These are phyloP conservation scores for Forsythia suspensa DNA, from an alignment of 257 asterid genomes.

Conservation along the genomic window DNA sequence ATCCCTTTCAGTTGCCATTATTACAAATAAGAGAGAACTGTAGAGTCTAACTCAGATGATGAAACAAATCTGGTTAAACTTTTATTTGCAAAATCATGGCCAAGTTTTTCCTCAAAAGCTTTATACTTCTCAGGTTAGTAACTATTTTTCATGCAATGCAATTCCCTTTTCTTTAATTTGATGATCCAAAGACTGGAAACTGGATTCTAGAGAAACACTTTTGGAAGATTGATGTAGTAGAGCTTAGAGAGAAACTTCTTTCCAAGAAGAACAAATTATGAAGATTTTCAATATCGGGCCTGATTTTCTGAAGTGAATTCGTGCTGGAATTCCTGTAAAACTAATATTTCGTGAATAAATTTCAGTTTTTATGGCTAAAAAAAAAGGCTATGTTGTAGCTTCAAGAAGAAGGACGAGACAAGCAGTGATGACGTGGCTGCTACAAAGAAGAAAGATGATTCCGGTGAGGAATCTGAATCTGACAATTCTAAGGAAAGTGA, in stretches of 20 bases:
- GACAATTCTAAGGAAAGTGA: conserved; percentile 53
- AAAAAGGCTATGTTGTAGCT: conserved; percentile 18
- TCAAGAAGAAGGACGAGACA: conserved; percentile 21
- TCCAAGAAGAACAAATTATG: conserved; percentile 12
- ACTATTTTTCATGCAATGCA: background rate
- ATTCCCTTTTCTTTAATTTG: background rate
- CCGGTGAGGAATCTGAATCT: conserved; percentile 36
- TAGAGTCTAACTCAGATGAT: too few species aligned
- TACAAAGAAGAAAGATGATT: conserved; percentile 25
- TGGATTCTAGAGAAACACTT: conserved; percentile 51
- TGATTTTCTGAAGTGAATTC: conserved; percentile 10
- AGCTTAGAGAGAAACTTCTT: conserved; percentile 38
- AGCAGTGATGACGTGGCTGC: conserved; percentile 17
- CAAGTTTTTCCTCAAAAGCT: conserved; percentile 16
- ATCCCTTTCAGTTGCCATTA: too few species aligned
- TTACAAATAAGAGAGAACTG: too few species aligned
- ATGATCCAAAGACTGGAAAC: conserved; percentile 48
- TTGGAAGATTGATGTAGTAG: conserved; percentile 31
- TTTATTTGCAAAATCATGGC: conserved; percentile 13
- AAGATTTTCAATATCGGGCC: background rate
- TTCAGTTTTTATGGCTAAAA: conserved; percentile 18
- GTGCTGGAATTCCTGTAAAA: conserved; percentile 37
- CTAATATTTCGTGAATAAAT: conserved; percentile 36
- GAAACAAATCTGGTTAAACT: too few species aligned
- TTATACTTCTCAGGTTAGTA: conserved; percentile 26